A percentile compares a stretch with the other conserved stretches of the same genome.
phyloP scores from a whole-genome alignment of 2,329 filamentous ascomycete species.

The Aspergillus sojae region DNA sequence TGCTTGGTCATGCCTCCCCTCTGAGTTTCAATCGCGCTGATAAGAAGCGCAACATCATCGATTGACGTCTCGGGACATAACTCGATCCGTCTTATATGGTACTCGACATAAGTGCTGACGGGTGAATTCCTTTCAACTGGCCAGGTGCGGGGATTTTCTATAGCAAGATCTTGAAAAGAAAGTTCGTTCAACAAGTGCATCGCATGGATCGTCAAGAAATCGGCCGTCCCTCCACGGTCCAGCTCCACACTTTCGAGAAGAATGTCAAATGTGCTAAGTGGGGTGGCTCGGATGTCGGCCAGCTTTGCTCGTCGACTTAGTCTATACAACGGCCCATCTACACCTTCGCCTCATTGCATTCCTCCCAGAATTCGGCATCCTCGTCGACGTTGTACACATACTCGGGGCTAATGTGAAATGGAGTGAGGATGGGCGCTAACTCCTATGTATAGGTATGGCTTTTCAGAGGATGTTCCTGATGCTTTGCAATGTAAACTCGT shows the following conservation, averaged over 20 bases:
- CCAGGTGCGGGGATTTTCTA: not conserved
- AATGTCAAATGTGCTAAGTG: not conserved
- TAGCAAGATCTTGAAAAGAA: not conserved
- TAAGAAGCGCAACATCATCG: too few relatives aligned
- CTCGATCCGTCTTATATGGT: not conserved
- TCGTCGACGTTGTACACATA: not conserved
- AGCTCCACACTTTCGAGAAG: not conserved
- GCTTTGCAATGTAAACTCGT: too few relatives aligned
- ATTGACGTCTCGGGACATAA: not conserved
- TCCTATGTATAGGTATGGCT: too few relatives aligned
- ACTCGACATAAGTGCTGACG: not conserved
- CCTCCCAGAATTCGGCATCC: not conserved
- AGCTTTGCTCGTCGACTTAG: not conserved
- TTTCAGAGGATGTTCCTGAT: too few relatives aligned
- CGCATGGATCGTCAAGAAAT: not conserved
- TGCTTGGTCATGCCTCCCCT: too few relatives aligned
- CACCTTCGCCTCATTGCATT: not conserved
- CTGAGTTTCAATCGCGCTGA: too few relatives aligned
- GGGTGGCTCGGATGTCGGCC: not conserved
- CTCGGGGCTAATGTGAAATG: too few relatives aligned
- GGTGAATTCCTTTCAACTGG: not conserved
- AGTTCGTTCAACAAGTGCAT: not conserved
- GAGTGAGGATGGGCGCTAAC: too few relatives aligned
- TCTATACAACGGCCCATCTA: not conserved
- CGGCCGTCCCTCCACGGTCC: too few relatives aligned